Percentiles rank a stretch among this genome's conserved stretches.
These are phyloP conservation scores for Cystoderma amianthinum DNA, from an alignment of 768 basidiomycete genomes.

Conservation along the genomic window DNA sequence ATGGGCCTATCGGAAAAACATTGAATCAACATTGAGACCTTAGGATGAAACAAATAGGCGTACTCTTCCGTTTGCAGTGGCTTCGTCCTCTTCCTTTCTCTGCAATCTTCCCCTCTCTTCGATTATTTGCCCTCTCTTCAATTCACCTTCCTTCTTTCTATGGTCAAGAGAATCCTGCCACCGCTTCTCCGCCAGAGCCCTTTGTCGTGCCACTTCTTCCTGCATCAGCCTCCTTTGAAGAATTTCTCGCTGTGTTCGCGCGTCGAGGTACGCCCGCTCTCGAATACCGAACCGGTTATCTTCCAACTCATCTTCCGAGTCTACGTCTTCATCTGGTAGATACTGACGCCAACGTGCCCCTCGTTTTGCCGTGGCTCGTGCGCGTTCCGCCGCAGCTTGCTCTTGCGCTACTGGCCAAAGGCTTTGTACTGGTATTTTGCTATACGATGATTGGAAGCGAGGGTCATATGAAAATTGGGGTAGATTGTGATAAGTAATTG, in stretches of 20 bases:
- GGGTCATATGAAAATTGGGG: slow-evolving; percentile 17
- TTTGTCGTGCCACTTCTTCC: slow-evolving; percentile 12
- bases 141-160: slow-evolving; percentile 9
- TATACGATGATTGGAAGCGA: slow-evolving; percentile 17
- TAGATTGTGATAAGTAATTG: slow-evolving; percentile 10
- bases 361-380: slow-evolving; percentile 22
- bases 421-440: neutral
- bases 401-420: neutral
- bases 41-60: neutral
- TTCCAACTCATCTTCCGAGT: slow-evolving; percentile 21
- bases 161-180: slow-evolving; percentile 7
- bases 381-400: slow-evolving; percentile 7
- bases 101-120: slow-evolving; percentile 9
- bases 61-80: slow-evolving; percentile 5
- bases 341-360: slow-evolving; percentile 29
- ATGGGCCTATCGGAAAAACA: neutral
- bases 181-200: slow-evolving; percentile 10
- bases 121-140: slow-evolving; percentile 3
- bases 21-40: neutral
- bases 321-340: slow-evolving; percentile 30
- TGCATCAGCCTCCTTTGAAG: slow-evolving; percentile 16
- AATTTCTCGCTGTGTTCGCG: slow-evolving; percentile 17
- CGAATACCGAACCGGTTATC: slow-evolving; percentile 18
- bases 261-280: slow-evolving; percentile 25
- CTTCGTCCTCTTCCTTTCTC: slow-evolving; percentile 7